Conservation (phyloP, 2,329 filamentous ascomycete genomes). For the Xenosphaeropsis pyriputrescens region DNA sequence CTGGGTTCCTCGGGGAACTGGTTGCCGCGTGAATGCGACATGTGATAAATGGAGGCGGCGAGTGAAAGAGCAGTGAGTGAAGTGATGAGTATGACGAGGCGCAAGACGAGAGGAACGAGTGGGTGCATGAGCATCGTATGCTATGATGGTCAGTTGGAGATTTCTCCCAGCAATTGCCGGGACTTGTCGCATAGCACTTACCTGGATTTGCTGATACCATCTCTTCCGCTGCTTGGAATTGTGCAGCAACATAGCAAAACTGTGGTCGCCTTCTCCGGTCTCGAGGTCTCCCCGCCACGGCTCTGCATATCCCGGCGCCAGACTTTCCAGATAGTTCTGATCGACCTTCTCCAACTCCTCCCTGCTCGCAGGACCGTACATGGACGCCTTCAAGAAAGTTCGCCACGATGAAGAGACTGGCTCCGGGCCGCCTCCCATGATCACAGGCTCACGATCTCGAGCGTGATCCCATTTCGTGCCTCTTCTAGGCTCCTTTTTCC, state of each 20-base stretch:
- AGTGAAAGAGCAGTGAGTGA: conserved; percentile 71
- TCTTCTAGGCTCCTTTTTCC: conserved; percentile 15
- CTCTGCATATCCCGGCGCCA: conserved; percentile 18
- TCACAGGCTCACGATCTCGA: conserved; percentile 18
- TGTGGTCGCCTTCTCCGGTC: conserved; percentile 8
- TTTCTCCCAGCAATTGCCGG: neutral
- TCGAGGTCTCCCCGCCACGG: conserved; percentile 19
- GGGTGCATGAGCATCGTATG: conserved; percentile 24
- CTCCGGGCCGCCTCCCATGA: conserved; percentile 11
- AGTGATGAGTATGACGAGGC: conserved; percentile 69
- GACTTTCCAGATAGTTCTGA: conserved; percentile 11
- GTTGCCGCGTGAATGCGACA: conserved; percentile 28
- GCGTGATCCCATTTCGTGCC: conserved; percentile 20
- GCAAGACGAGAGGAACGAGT: conserved; percentile 73
- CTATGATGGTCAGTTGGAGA: neutral
- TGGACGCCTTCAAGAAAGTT: conserved; percentile 16
- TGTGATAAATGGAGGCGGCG: conserved; percentile 57
- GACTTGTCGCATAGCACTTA: too few relatives aligned
- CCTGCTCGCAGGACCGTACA: conserved; percentile 12
- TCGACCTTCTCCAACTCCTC: conserved; percentile 16
- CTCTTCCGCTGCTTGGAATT: conserved; percentile 13
- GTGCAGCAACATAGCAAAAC: conserved; percentile 11
- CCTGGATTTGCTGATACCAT: neutral
- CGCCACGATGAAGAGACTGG: conserved; percentile 13
- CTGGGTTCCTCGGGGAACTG: conserved; percentile 50